Base-by-base conservation (phyloP, 345 rosid genomes). In the Crucihimalaya himalaica region DNA sequence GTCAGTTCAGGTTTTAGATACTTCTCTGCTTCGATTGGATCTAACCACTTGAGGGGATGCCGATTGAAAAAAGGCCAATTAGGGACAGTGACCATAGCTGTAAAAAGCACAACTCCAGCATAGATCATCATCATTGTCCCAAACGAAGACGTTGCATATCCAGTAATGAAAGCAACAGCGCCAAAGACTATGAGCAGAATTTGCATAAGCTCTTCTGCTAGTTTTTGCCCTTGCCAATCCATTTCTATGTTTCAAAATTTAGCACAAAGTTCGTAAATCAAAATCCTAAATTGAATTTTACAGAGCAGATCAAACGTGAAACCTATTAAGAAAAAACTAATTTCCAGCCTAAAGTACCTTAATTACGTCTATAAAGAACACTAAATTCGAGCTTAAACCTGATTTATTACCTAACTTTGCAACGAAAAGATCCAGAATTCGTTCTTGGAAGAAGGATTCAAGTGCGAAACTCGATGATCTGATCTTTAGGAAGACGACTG, bases 151-250 rank as follows among this genome's bases (percentile, higher is more conserved):
- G 81, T 60, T 1, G 72, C n/a, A 54, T 83, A 86, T 18, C 98
- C 94, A 0, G 77, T 20, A 48, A 73, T 59, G 16, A 85, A 80
- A 5, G 89, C 92, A 54, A 74, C 80, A 25, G 70, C 89, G 2
- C 92, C 90, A 14, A 79, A 86, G 3, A 71, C 84, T 75, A 90
- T 20, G 37, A 93, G 80, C 81, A 90, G n/a, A 14, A 40, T 40
- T 40, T 40, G 16, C 16, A 40, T 40, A 1, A 40, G 16, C 46
- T 40, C 46, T 40, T 40, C 46, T 7, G 46, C 88, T 29, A 83
- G 63, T 80, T 88, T 92, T 64, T 92, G 94, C 66, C 98, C 96
- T 87, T 89, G 85, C 94, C 98, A 92, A 79, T 92, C 96, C 98
- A 92, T 89, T 82, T 71, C 71, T 66, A 18, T 37, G 3, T 3